Evolutionary conservation across 75 land plant species (phyloP).

Genomic region (Cunninghamia lanceolata): DNA sequence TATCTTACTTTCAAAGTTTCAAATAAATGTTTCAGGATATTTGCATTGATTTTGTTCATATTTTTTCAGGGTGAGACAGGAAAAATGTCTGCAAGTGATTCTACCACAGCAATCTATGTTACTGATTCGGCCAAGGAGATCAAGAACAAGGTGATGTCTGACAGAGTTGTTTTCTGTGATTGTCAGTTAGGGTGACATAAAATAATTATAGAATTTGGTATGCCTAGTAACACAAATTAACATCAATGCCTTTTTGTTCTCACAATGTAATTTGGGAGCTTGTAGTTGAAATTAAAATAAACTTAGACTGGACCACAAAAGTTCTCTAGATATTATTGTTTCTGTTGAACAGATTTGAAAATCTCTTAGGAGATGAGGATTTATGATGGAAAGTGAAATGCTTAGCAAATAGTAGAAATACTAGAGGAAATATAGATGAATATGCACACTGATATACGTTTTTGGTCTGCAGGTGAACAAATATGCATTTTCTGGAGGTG

Average conservation of each 20-base stretch:
- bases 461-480: conserved; percentile 55
- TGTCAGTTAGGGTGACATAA: neutral
- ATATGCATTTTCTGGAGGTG: conserved; percentile 94
- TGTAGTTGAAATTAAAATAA: neutral
- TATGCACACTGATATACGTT: neutral
- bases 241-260: neutral
- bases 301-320: neutral
- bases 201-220: neutral
- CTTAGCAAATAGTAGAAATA: neutral
- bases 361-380: neutral
- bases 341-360: neutral
- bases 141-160: conserved; percentile 69
- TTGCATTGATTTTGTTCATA: neutral
- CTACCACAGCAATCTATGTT: conserved; percentile 95
- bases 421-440: neutral
- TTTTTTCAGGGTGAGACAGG: conserved; percentile 88
- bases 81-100: conserved; percentile 96
- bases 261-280: neutral
- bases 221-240: neutral
- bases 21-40: neutral
- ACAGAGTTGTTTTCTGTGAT: neutral
- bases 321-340: neutral
- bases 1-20: neutral
- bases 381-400: neutral
- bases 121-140: conserved; percentile 81